Evolutionary conservation across 2,329 filamentous ascomycete species (phyloP), one percentile per base, ranked within the genome.

Genomic region (Talaromyces marneffei): DNA sequence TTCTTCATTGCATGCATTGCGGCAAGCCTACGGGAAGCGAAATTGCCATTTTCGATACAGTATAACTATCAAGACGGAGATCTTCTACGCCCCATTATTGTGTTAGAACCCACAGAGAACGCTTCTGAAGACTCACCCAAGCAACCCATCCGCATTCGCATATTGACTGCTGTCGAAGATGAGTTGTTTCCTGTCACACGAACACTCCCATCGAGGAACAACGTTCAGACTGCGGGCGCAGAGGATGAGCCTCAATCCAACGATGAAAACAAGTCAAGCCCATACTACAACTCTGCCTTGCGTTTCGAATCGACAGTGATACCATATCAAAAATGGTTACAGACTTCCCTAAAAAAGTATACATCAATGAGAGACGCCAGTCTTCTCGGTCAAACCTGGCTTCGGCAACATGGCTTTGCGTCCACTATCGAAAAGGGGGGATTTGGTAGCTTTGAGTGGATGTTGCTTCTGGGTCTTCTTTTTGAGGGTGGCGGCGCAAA

Each of bases 391-490:
- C 86, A 89, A 61, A 85, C 90, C 60, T 99, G 94, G 94, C 82
- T 99, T 42, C 87, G 87, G 66, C 93, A 97, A 75, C 85, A 93
- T 60, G 92, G 92, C 0, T 90, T 97, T 66, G 83, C 83, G 16
- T 84, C 89, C 48, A 79, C 82, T 23, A 75, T 92, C n/a, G 81
- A 85, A 2, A 79, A 82, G 46, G 93, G 94, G 48, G 94, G 94
- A 0, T 97, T 99, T 72, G 94, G 94, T 2, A 86, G 91, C 66
- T 96, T 96, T 66, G 94, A 99, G 72, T 97, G 91, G 91, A 83
- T 89, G 0, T 78, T 85, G n/a, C 78, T 94, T 54, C 84, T 92
- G 71, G 90, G 92, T 33, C 79, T 96, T 14, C 79, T 97, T 2
- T 80, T 97, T 44, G 87, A 91, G 72, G 85, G 85, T n/a, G 90